These are phyloP conservation scores for Pulicaria dysenterica DNA, from an alignment of 129 eudicot species.

Conservation along the genomic window DNA sequence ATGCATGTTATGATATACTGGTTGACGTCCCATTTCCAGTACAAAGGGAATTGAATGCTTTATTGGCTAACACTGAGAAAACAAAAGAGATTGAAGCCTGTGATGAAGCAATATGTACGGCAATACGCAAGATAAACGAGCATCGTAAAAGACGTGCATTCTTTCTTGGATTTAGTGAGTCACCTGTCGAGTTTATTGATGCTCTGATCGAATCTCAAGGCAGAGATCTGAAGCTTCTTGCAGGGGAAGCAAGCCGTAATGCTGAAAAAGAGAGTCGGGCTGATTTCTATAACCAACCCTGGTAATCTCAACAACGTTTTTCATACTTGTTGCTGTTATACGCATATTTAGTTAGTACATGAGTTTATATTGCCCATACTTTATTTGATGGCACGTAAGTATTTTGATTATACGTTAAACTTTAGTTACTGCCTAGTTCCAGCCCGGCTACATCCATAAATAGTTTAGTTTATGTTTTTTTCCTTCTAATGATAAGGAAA, in stretches of 20 bases:
- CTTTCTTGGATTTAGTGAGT: conserved; percentile 95
- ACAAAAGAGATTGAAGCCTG: conserved; percentile 81
- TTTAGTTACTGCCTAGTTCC: conserved; percentile 1
- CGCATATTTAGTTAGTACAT: not conserved
- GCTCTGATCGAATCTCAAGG: conserved; percentile 85
- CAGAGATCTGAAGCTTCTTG: conserved; percentile 72
- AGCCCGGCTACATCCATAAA: not conserved
- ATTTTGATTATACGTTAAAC: conserved; percentile 16
- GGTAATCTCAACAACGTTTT: conserved; percentile 49
- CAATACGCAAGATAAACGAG: conserved; percentile 88
- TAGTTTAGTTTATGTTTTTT: not conserved
- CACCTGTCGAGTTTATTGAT: conserved; percentile 90
- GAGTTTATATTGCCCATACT: conserved; percentile 2
- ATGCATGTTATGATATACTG: conserved; percentile 85
- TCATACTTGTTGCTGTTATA: not conserved
- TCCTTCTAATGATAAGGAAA: not conserved
- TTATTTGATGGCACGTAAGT: conserved; percentile 1
- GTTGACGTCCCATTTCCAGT: conserved; percentile 86
- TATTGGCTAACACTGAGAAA: conserved; percentile 77
- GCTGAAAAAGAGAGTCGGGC: conserved; percentile 81
- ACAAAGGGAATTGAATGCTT: conserved; percentile 79
- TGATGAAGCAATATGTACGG: conserved; percentile 79
- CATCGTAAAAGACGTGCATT: conserved; percentile 87
- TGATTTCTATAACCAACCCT: conserved; percentile 89
- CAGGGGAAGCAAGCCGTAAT: conserved; percentile 75